These are phyloP conservation scores for Lachnellula subtilissima DNA, from an alignment of 2,329 filamentous ascomycete genomes.

Conservation along the genomic window DNA sequence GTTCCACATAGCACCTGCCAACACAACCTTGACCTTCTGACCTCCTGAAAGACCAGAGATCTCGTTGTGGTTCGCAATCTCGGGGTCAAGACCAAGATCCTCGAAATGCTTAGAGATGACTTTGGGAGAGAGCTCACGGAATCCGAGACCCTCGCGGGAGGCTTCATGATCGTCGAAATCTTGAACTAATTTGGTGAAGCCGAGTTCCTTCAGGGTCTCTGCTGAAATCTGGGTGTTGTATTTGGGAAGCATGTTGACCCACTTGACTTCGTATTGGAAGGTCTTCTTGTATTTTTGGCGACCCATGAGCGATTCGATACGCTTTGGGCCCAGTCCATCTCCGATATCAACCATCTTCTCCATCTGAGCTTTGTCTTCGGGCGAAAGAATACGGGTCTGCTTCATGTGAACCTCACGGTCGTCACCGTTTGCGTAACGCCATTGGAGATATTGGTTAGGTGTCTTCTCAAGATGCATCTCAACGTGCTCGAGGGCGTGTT, in stretches of 20 bases:
- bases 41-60: constrained; percentile 94
- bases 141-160: constrained; percentile 95
- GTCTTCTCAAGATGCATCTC: constrained; percentile 99
- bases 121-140: constrained; percentile 86
- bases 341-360: constrained; percentile 81
- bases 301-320: constrained; percentile 86
- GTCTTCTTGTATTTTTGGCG: constrained; percentile 99
- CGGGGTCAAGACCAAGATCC: constrained; percentile 89
- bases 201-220: constrained; percentile 79
- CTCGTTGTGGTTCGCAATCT: constrained; percentile 98
- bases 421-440: constrained; percentile 95
- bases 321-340: constrained; percentile 72
- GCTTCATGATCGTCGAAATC: constrained; percentile 99
- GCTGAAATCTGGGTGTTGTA: constrained; percentile 89
- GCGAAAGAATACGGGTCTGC: constrained; percentile 86
- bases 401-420: constrained; percentile 97
- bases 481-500: constrained; percentile 97
- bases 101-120: constrained; percentile 98
- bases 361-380: constrained; percentile 83
- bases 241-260: constrained; percentile 83
- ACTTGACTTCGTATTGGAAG: constrained; percentile 98
- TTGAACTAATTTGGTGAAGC: constrained; percentile 90
- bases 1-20: constrained; percentile 97
- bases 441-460: constrained; percentile 97
- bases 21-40: constrained; percentile 98